Evolutionary conservation across 495 filamentous ascomycete genomes (phyloP).

Genomic region (Aspergillus egyptiacus): DNA sequence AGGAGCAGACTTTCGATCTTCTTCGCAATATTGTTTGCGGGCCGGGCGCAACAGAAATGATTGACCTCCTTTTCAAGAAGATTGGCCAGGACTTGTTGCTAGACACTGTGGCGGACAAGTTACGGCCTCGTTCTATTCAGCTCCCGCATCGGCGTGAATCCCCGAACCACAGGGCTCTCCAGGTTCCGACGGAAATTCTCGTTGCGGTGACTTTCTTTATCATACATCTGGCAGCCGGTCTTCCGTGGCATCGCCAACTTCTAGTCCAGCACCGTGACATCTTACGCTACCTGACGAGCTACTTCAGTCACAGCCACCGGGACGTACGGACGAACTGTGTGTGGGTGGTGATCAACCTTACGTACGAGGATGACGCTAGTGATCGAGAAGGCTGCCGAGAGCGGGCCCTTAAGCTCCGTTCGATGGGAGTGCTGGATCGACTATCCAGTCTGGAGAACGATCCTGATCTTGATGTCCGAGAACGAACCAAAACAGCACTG

Average conservation of each 20-base stretch:
- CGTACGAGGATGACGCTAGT: constrained; percentile 65
- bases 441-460: constrained; percentile 63
- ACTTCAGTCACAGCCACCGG: constrained; percentile 61
- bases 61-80: constrained; percentile 70
- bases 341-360: constrained; percentile 78
- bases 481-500: constrained; percentile 73
- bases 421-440: constrained; percentile 63
- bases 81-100: constrained; percentile 74
- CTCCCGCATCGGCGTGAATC: constrained; percentile 35
- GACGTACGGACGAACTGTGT: constrained; percentile 69
- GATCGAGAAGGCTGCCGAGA: constrained; percentile 56
- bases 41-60: constrained; percentile 62
- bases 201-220: constrained; percentile 68
- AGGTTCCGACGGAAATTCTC: constrained; percentile 65
- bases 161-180: constrained; percentile 23
- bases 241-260: constrained; percentile 68
- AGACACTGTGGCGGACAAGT: constrained; percentile 65
- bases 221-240: constrained; percentile 77
- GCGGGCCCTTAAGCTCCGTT: constrained; percentile 60
- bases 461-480: constrained; percentile 72
- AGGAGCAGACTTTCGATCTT: constrained; percentile 84
- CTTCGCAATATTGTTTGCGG: constrained; percentile 84
- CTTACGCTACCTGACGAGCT: constrained; percentile 43
- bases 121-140: constrained; percentile 49
- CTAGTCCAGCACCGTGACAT: constrained; percentile 59